A percentile compares a stretch with the other conserved stretches of the same genome.
Evolutionary conservation across 805 yeast species (phyloP).

Genomic region (Wickerhamomyces strasburgensis): DNA sequence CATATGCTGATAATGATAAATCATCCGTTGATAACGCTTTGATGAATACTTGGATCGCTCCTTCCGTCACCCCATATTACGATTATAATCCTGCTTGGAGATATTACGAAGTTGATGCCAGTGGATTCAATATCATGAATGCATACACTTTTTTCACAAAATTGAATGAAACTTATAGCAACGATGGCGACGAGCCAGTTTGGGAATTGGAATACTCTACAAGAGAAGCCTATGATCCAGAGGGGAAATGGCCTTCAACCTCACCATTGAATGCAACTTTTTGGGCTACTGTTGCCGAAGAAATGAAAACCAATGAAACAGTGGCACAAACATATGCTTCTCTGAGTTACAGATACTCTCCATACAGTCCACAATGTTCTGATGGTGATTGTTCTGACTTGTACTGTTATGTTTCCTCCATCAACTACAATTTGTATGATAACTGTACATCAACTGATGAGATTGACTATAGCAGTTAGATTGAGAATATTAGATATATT

Average conservation of each 20-base stretch:
- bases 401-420: conserved; percentile 19
- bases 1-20: conserved; percentile 45
- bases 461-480: conserved; percentile 5
- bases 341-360: conserved; percentile 49
- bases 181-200: conserved; percentile 49
- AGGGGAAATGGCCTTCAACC: conserved; percentile 48
- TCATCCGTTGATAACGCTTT: conserved; percentile 41
- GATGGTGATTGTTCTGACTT: conserved; percentile 19
- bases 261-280: conserved; percentile 64
- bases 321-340: conserved; percentile 46
- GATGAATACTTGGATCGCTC: conserved; percentile 60
- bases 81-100: conserved; percentile 68
- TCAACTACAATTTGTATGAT: conserved; percentile 17
- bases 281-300: conserved; percentile 44
- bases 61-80: conserved; percentile 58
- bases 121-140: conserved; percentile 57
- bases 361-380: conserved; percentile 46
- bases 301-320: conserved; percentile 35
- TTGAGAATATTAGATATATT: too few species aligned
- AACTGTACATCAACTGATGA: conserved; percentile 10
- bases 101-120: conserved; percentile 60
- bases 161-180: conserved; percentile 51
- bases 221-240: conserved; percentile 49
- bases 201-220: conserved; percentile 67
- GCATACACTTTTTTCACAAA: conserved; percentile 54